Evolutionary conservation across 2,329 filamentous ascomycete species (phyloP).

Genomic region (Nakataea oryzae): DNA sequence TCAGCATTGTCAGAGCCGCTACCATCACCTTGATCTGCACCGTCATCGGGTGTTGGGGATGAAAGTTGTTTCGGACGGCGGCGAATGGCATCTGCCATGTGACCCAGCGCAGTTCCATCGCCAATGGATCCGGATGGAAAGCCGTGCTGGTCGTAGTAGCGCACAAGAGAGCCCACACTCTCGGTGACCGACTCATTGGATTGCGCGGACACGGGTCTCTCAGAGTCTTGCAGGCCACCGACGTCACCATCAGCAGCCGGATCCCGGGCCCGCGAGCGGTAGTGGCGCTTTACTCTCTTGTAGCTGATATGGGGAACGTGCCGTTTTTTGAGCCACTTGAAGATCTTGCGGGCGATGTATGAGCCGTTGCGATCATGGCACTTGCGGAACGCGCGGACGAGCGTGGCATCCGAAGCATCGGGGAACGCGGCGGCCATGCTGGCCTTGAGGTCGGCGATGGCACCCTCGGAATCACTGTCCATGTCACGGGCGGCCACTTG

Average conservation of each 20-base stretch:
- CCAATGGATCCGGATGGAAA: conserved; percentile 28
- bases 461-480: background rate
- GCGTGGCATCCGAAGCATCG: conserved; percentile 20
- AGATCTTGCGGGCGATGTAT: conserved; percentile 25
- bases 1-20: background rate
- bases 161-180: conserved; percentile 14
- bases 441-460: background rate
- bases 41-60: too few species aligned
- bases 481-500: background rate
- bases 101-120: conserved; percentile 20
- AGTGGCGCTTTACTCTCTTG: background rate
- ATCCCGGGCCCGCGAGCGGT: conserved; percentile 16
- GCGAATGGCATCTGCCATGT: conserved; percentile 21
- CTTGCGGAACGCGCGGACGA: conserved; percentile 23
- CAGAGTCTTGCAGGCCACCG: too few species aligned
- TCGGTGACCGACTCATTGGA: conserved; percentile 16
- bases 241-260: conserved; percentile 14
- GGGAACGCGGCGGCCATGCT: conserved; percentile 18
- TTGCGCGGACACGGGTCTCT: background rate
- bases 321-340: conserved; percentile 20
- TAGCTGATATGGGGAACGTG: conserved; percentile 19
- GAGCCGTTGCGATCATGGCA: conserved; percentile 9
- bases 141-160: conserved; percentile 23
- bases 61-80: too few species aligned
- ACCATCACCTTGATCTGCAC: too few species aligned